Percentiles rank a stretch among this genome's conserved stretches.
Conservation (phyloP, 1,284 basidiomycete genomes). For the Malassezia globosa region DNA sequence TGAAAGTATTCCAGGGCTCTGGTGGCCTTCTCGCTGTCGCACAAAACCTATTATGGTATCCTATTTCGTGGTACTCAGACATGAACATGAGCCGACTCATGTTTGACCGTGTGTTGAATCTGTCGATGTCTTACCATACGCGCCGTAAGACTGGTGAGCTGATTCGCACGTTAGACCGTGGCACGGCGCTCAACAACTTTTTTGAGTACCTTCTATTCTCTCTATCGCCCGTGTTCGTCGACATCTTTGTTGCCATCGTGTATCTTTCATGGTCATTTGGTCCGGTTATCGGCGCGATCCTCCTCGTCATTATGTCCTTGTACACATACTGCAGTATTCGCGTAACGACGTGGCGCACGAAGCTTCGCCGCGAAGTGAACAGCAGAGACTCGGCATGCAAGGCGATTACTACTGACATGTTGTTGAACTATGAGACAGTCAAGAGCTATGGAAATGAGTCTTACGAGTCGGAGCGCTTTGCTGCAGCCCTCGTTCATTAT, state of each 20-base stretch:
- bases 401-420: slow-evolving; percentile 36
- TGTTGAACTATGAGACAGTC: slow-evolving; percentile 46
- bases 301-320: slow-evolving; percentile 63
- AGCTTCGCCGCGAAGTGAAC: slow-evolving; percentile 51
- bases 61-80: slow-evolving; percentile 70
- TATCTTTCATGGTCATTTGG: slow-evolving; percentile 57
- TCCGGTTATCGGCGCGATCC: slow-evolving; percentile 62
- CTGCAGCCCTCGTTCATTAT: slow-evolving; percentile 62
- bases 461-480: slow-evolving; percentile 65
- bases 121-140: slow-evolving; percentile 74
- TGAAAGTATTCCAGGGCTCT: slow-evolving; percentile 49
- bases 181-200: slow-evolving; percentile 52
- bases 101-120: slow-evolving; percentile 47
- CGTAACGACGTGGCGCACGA: slow-evolving; percentile 62
- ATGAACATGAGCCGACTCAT: slow-evolving; percentile 43
- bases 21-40: slow-evolving; percentile 41
- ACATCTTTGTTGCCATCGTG: slow-evolving; percentile 54
- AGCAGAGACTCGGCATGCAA: slow-evolving; percentile 35
- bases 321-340: slow-evolving; percentile 61
- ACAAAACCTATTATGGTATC: slow-evolving; percentile 54
- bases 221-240: slow-evolving; percentile 66
- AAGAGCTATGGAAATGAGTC: slow-evolving; percentile 73
- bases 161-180: slow-evolving; percentile 58
- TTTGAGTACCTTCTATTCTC: slow-evolving; percentile 58
- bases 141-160: slow-evolving; percentile 60